Conservation (phyloP, 163 green algal genomes). For the Prototheca wickerhamii region DNA sequence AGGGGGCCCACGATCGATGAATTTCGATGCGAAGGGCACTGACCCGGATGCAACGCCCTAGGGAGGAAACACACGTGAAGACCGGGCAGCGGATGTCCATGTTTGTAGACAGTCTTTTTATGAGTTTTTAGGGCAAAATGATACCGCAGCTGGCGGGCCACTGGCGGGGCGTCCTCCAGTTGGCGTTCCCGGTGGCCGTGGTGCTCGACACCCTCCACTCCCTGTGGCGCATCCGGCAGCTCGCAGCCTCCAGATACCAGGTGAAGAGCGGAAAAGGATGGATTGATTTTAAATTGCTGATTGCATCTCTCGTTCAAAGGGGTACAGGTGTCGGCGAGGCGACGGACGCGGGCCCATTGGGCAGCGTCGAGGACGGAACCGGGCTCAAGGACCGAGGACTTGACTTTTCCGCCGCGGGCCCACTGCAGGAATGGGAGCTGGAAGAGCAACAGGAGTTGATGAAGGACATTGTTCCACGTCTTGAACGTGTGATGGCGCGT, state of each 20-base stretch:
- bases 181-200: conserved; percentile 8
- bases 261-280: background rate
- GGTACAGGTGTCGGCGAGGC: background rate
- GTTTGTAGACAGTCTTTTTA: too few species aligned
- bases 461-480: too few species aligned
- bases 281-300: background rate
- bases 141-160: background rate
- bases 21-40: too few species aligned
- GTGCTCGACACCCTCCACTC: conserved; percentile 16
- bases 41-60: too few species aligned
- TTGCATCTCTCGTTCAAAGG: background rate
- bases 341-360: background rate
- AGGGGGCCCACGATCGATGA: too few species aligned
- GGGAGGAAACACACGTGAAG: too few species aligned
- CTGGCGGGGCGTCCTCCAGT: background rate
- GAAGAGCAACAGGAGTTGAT: too few species aligned
- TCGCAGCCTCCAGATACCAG: conserved; percentile 13
- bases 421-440: too few species aligned
- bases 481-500: too few species aligned
- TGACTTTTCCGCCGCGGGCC: background rate
- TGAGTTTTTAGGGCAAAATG: too few species aligned
- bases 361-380: background rate
- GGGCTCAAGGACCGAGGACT: background rate
- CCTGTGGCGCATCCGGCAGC: conserved; percentile 2
- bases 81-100: too few species aligned